Conservation (phyloP, 345 rosid species). For the Garcia nutans region DNA sequence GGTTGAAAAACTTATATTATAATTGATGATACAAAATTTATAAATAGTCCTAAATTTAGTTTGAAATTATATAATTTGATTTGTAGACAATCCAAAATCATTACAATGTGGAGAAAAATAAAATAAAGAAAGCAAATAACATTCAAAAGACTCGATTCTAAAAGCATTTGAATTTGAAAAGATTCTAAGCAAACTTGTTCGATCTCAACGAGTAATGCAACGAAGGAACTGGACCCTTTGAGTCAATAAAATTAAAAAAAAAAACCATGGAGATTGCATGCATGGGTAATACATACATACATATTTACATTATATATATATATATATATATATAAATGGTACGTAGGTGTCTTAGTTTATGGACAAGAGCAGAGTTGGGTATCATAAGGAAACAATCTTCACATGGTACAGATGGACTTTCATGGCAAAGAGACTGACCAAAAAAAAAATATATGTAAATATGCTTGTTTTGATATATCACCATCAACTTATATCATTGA, state of each 20-base stretch:
- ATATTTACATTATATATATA: too few species aligned
- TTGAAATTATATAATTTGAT: too few species aligned
- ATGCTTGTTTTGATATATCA: constrained; percentile 2
- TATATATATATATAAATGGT: background rate
- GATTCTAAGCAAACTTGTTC: too few species aligned
- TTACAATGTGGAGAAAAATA: too few species aligned
- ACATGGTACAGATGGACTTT: constrained; percentile 2
- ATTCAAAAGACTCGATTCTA: too few species aligned
- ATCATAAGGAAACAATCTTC: constrained; percentile 8
- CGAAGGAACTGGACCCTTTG: background rate
- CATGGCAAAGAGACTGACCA: background rate
- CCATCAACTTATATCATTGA: background rate
- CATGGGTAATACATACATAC: background rate
- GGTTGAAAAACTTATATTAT: too few species aligned
- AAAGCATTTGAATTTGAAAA: too few species aligned
- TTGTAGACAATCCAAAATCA: too few species aligned
- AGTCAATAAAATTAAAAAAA: background rate
- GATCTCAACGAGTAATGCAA: background rate
- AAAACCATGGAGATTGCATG: background rate
- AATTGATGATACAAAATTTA: too few species aligned
- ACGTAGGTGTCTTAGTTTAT: background rate
- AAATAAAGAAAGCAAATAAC: too few species aligned
- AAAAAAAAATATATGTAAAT: background rate
- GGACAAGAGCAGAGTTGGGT: constrained; percentile 5
- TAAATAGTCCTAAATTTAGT: too few species aligned